A percentile compares a stretch with the other conserved stretches of the same genome.
Evolutionary conservation across 1,139 yeast species (phyloP).

Genomic region (Pneumocystis canis): DNA sequence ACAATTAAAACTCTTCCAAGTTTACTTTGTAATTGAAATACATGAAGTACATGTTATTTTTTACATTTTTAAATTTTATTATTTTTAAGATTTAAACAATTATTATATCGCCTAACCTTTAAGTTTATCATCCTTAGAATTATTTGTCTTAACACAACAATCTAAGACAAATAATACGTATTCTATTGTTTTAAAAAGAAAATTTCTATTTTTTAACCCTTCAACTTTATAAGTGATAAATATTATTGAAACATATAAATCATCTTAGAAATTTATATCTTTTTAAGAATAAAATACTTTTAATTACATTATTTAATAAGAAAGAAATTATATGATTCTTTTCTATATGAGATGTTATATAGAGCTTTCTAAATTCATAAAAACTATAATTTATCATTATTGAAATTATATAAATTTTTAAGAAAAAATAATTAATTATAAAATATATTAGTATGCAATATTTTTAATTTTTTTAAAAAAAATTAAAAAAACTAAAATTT

Average conservation of each 20-base stretch:
- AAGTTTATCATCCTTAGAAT: conserved; percentile 17
- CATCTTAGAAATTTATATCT: background rate
- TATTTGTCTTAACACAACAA: conserved; percentile 23
- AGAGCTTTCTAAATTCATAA: background rate
- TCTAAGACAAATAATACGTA: background rate
- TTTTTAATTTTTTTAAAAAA: conserved; percentile 6
- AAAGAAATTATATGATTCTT: background rate
- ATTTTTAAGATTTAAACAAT: too few relatives aligned
- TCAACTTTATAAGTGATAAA: background rate
- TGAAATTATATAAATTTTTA: conserved; percentile 10
- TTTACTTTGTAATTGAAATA: background rate
- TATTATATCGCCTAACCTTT: background rate
- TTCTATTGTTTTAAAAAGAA: background rate
- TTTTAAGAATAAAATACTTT: too few relatives aligned
- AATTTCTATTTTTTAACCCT: background rate
- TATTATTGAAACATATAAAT: background rate
- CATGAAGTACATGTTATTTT: too few relatives aligned
- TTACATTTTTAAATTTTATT: too few relatives aligned
- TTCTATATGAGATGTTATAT: background rate
- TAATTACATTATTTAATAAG: background rate
- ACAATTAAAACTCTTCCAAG: background rate
- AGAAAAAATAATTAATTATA: too few relatives aligned
- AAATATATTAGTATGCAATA: conserved; percentile 13
- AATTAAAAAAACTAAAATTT: background rate
- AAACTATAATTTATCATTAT: conserved; percentile 11